Evolutionary conservation across 2,329 filamentous ascomycete species (phyloP).

Genomic region (Fusarium hainanense): DNA sequence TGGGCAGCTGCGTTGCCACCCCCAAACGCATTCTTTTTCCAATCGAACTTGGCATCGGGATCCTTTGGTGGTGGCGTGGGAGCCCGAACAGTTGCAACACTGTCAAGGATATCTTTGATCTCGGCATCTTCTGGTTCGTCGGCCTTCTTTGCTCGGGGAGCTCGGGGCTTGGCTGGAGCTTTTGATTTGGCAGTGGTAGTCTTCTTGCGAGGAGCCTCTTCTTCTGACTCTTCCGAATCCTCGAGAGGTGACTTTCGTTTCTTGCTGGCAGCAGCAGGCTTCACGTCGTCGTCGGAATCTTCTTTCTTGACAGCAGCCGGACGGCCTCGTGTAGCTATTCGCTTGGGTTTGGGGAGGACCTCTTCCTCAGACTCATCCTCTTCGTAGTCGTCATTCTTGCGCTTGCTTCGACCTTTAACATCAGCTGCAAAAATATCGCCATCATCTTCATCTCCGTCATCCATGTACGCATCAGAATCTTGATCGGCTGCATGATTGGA

Average conservation of each 20-base stretch:
- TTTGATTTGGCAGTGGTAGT: conserved; percentile 68
- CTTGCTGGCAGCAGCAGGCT: conserved; percentile 53
- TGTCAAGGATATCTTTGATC: conserved; percentile 83
- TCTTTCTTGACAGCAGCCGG: conserved; percentile 36
- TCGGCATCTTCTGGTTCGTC: conserved; percentile 76
- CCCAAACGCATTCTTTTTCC: conserved; percentile 68
- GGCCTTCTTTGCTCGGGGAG: conserved; percentile 71
- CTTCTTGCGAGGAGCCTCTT: conserved; percentile 70
- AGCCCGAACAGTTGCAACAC: conserved; percentile 82
- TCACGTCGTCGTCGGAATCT: conserved; percentile 41
- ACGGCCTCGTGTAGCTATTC: conserved; percentile 59
- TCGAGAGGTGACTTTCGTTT: conserved; percentile 69
- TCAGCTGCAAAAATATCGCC: conserved; percentile 88
- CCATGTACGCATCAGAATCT: conserved; percentile 68
- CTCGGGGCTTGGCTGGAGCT: conserved; percentile 68
- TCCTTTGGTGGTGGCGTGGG: conserved; percentile 84
- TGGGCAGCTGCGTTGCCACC: conserved; percentile 70
- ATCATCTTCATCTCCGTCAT: conserved; percentile 76
- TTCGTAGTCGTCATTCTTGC: conserved; percentile 78
- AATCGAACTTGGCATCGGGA: conserved; percentile 82
- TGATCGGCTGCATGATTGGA: conserved; percentile 58
- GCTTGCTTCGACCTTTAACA: conserved; percentile 71
- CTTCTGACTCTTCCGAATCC: conserved; percentile 67
- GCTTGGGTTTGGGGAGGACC: conserved; percentile 69
- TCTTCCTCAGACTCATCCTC: conserved; percentile 81